Conservation (phyloP, 2,329 filamentous ascomycete genomes). For the Cytospora paraplurivora region DNA sequence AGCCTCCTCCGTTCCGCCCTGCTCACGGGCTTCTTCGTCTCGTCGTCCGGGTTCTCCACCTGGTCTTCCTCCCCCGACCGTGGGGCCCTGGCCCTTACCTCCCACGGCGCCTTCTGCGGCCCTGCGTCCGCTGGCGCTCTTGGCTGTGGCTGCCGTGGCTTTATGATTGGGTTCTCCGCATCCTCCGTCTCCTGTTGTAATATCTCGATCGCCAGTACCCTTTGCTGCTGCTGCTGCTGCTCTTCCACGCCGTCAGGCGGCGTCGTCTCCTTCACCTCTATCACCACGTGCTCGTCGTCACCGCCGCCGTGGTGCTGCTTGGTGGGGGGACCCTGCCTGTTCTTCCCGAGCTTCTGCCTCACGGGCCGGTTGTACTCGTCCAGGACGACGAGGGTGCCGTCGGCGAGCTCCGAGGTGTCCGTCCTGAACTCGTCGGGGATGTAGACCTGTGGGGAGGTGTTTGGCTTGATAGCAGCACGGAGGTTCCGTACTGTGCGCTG, state of each 20-base stretch:
- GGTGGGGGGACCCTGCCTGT: conserved; percentile 3
- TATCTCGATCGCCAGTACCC: conserved; percentile 11
- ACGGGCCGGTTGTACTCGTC: conserved; percentile 43
- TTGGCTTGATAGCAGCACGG: conserved; percentile 67
- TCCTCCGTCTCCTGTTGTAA: conserved; percentile 10
- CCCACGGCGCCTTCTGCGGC: conserved; percentile 25
- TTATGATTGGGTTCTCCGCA: not conserved
- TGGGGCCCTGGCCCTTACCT: conserved; percentile 11
- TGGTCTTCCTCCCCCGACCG: conserved; percentile 20
- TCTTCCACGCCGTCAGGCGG: conserved; percentile 22
- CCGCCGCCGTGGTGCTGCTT: conserved; percentile 30
- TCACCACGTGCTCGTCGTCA: conserved; percentile 17
- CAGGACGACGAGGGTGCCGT: conserved; percentile 50
- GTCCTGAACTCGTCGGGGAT: conserved; percentile 54
- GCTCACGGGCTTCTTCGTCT: conserved; percentile 51
- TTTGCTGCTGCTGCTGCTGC: conserved; percentile 32
- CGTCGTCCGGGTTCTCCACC: conserved; percentile 41
- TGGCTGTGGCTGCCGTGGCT: not conserved
- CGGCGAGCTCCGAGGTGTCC: conserved; percentile 48
- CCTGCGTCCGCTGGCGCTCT: conserved; percentile 4
- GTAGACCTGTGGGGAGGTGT: conserved; percentile 50
- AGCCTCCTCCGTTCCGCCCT: conserved; percentile 56
- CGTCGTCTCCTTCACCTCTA: conserved; percentile 28
- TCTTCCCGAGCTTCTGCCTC: conserved; percentile 35
- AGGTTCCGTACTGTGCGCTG: conserved; percentile 81